phyloP scores from a whole-genome alignment of 1,139 yeast genomes.

The Candida tetrigidarum region DNA sequence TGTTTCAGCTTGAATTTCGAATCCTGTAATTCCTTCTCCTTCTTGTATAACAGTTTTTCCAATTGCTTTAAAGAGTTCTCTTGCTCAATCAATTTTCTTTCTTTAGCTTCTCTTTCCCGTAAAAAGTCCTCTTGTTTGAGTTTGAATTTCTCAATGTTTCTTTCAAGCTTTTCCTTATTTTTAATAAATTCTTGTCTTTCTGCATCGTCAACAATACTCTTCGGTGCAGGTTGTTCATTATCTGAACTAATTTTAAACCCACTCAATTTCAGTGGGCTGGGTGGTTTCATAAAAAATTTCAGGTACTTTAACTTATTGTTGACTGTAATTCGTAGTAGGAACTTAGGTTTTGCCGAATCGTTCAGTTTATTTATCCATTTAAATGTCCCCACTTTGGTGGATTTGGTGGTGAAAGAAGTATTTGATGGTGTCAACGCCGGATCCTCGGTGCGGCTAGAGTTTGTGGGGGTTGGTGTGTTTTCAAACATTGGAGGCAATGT shows the following conservation, averaged over 20 bases:
- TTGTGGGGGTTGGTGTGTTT: slow-evolving; percentile 8
- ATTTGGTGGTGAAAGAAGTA: slow-evolving; percentile 13
- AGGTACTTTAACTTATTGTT: slow-evolving; percentile 23
- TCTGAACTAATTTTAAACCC: slow-evolving; percentile 30
- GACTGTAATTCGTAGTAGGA: slow-evolving; percentile 34
- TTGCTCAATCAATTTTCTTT: slow-evolving; percentile 6
- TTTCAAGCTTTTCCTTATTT: slow-evolving; percentile 7
- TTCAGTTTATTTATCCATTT: slow-evolving; percentile 39
- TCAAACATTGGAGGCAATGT: slow-evolving; percentile 38
- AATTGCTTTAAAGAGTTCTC: slow-evolving; percentile 9
- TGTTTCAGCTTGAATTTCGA: slow-evolving; percentile 18
- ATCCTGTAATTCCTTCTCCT: slow-evolving; percentile 13
- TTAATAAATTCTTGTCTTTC: slow-evolving; percentile 3
- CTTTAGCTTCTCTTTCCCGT: slow-evolving; percentile 8
- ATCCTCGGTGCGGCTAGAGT: not conserved
- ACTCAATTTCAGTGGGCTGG: slow-evolving; percentile 16
- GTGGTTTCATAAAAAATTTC: slow-evolving; percentile 11
- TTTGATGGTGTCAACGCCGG: slow-evolving; percentile 2
- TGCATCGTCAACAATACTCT: not conserved
- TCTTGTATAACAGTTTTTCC: slow-evolving; percentile 8
- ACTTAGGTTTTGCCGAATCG: slow-evolving; percentile 30
- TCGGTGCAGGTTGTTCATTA: not conserved
- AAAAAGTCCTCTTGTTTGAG: slow-evolving; percentile 6
- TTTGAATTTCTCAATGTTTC: slow-evolving; percentile 6
- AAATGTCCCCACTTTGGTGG: slow-evolving; percentile 19